Conservation (phyloP, 2,329 filamentous ascomycete species). For the Mollisiaceae sp. region DNA sequence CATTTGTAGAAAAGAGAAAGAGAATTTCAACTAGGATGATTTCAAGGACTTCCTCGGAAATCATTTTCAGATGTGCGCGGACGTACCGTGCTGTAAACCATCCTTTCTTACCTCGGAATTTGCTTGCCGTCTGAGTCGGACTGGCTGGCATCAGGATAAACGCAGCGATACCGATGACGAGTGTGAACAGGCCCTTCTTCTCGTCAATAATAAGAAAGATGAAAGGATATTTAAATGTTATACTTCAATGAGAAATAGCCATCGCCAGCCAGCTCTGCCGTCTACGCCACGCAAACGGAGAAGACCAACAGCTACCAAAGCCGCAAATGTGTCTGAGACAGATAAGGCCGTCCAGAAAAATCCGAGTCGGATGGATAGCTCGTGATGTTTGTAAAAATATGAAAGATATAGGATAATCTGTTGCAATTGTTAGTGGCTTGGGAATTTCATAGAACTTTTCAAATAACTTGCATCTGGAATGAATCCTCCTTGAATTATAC, state of each 20-base stretch:
- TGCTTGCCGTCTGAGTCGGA: conserved; percentile 63
- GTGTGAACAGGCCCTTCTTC: too few relatives aligned
- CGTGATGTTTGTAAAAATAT: conserved; percentile 32
- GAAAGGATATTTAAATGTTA: too few relatives aligned
- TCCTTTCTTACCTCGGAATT: conserved; percentile 54
- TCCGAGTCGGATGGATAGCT: conserved; percentile 30
- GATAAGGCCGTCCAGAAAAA: conserved; percentile 30
- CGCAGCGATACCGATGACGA: conserved; percentile 19
- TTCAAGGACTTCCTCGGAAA: too few relatives aligned
- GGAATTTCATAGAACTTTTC: too few relatives aligned
- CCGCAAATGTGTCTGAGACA: too few relatives aligned
- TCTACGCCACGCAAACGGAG: conserved; percentile 57
- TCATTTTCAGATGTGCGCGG: too few relatives aligned
- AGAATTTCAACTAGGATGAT: too few relatives aligned
- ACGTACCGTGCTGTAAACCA: conserved; percentile 56
- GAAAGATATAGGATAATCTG: conserved; percentile 31
- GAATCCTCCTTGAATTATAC: conserved; percentile 48
- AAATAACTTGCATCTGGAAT: conserved; percentile 64
- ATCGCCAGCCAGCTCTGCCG: conserved; percentile 60
- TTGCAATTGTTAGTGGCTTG: too few relatives aligned
- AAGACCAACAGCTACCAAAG: conserved; percentile 48
- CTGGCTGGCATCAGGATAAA: conserved; percentile 62
- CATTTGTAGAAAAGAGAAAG: too few relatives aligned
- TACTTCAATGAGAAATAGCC: conserved; percentile 55
- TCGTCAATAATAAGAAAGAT: too few relatives aligned